Percentiles rank a stretch among this genome's conserved stretches.
Conservation (phyloP, 768 basidiomycete species). For the Suillus ampliporus region DNA sequence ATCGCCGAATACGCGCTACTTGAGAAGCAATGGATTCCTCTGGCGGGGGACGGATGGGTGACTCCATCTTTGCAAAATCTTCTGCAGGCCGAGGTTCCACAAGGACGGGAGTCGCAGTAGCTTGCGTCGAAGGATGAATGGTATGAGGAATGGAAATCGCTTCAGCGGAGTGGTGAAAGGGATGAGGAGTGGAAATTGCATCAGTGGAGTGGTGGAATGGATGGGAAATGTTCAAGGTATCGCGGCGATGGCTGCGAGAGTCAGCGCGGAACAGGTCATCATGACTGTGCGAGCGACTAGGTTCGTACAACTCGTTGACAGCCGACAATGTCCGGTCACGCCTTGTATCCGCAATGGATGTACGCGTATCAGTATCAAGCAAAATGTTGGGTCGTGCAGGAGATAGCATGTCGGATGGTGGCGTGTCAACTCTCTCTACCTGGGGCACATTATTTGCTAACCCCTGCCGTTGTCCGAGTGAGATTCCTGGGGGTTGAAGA, state of each 20-base stretch:
- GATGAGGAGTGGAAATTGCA: slow-evolving; percentile 1
- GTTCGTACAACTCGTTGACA: slow-evolving; percentile 6
- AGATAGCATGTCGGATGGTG: slow-evolving; percentile 1
- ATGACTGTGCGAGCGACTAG: slow-evolving; percentile 4
- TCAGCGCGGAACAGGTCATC: slow-evolving; percentile 1
- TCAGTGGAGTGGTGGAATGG: slow-evolving; percentile 5
- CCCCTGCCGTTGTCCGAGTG: not conserved
- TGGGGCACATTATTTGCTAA: slow-evolving; percentile 10
- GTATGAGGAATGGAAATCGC: slow-evolving; percentile 6
- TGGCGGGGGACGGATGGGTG: slow-evolving; percentile 45
- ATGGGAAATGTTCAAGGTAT: not conserved
- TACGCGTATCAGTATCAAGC: not conserved
- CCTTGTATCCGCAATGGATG: slow-evolving; percentile 13
- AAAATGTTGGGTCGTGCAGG: not conserved
- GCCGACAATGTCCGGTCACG: slow-evolving; percentile 5
- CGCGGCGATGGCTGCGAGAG: not conserved
- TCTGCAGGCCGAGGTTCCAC: slow-evolving; percentile 48
- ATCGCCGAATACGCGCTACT: slow-evolving; percentile 40
- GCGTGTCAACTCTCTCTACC: slow-evolving; percentile 9
- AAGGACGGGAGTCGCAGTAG: slow-evolving; percentile 42
- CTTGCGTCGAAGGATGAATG: slow-evolving; percentile 17
- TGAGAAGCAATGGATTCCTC: slow-evolving; percentile 42
- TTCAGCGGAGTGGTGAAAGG: slow-evolving; percentile 1
- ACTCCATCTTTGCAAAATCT: slow-evolving; percentile 56
- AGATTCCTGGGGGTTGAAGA: slow-evolving; percentile 5